Base-by-base conservation (phyloP, 805 yeast genomes). In the Metschnikowia vanudenii region DNA sequence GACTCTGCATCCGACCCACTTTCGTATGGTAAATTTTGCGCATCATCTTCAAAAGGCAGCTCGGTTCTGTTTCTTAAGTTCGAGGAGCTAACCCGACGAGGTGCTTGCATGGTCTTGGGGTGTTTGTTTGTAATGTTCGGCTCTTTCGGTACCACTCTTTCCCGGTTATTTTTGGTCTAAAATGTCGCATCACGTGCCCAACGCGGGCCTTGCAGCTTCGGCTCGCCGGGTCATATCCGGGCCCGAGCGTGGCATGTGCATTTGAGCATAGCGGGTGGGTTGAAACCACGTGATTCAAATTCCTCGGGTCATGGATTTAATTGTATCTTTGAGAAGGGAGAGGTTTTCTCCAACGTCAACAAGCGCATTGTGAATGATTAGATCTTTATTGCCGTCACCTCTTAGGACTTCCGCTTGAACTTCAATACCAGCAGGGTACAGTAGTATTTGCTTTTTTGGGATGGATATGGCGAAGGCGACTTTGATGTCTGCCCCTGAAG, bases 1-100 rank as follows among this genome's bases (percentile, higher is more conserved):
- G 77, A 69, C 4, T 71, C 57, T 2, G 76, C 50, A 17, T 49
- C 53, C 16, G 53, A 49, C 3, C 46, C 54, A 34, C 52, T 52
- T 9, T 35, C 44, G 12, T 40, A 29, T 12, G n/a, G 47, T 11
- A 31, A 4, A 13, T 43, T 41, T 14, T 39, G 36, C 4, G 48
- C 54, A 8, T 40, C 40, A 28, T 52, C 55, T 20, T 47, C 55
- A 18, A 52, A 52, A 7, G 55, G 55, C 32, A 52, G 52, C 17
- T 50, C 54, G 34, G 41, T 39, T 14, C 17, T 43, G 18, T 30
- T n/a, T 11, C 29, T 28, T 11, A 18, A 33, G 26, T 39, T 33
- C 17, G 41, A 13, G 18, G 4, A 10, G 22, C 41, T 41, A 6
- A 13, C 12, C 24, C 30, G 44, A 16, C 34, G 29, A 9, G 40